Evolutionary conservation across 805 yeast species (phyloP), one percentile per base, ranked within the genome.

Genomic region (Saturnispora saitoi): DNA sequence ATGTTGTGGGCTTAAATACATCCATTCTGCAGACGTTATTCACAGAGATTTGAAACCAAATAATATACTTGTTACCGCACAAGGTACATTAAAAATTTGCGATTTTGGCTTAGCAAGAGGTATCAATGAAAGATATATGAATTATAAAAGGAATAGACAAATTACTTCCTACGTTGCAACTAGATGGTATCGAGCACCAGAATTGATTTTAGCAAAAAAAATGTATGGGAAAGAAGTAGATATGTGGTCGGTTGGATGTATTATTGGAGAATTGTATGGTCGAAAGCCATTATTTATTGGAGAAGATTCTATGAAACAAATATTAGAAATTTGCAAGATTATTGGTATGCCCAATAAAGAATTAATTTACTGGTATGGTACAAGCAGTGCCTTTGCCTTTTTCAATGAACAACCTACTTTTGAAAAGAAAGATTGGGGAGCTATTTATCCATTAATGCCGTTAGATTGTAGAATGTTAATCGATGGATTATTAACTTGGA

Each of bases 161-260:
- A 85, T 86, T 26, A 86, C 95, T 10, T 82, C 80, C 56, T 90
- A 90, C 60, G 96, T 90, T 22, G 96, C 96, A 0, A 90, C 97
- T 0, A 69, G 97, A 50, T 90, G 96, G 96, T 90, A 90, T 59
- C 71, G 98, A 41, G 96, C 97, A 0, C 98, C 98, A 0, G 98
- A 90, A 59, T 70, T 90, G 43, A 77, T 90, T 40, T 64, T 89
- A 31, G 74, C 85, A 10, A 71, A 75, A 49, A 73, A 71, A 45
- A 58, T 56, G 15, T 87, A 87, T 59, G 74, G 80, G 3, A 83
- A 83, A 49, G 72, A 78, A 22, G 83, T 90, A 42, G 98, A 90
- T 63, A 71, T 90, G 70, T 90, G 98, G 98, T 89, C 96, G 0
- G 78, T 83, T 9, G 98, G 97, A 1, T 90, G 97, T 60, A 88